These are phyloP conservation scores for Colletotrichum tropicicola DNA, from an alignment of 2,329 filamentous ascomycete genomes.

Conservation along the genomic window DNA sequence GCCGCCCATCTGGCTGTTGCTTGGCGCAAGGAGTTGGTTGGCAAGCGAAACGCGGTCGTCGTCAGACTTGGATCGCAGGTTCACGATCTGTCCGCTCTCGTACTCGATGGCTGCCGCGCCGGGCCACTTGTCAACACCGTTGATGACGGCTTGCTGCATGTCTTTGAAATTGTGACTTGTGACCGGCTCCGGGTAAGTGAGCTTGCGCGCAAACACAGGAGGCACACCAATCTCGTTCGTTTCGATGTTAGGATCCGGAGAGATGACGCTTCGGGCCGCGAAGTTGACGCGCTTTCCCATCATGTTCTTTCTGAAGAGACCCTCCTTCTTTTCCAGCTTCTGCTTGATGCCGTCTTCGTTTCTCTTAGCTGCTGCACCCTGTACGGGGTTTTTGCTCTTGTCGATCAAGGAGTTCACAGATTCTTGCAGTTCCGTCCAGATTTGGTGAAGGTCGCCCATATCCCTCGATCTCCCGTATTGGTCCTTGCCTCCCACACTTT, in stretches of 20 bases:
- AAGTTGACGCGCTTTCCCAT: constrained; percentile 99
- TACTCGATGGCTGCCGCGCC: constrained; percentile 95
- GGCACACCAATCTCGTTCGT: constrained; percentile 99
- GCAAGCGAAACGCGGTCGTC: constrained; percentile 91
- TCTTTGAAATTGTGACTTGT: constrained; percentile 98
- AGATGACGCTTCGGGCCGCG: constrained; percentile 96
- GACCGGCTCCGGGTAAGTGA: constrained; percentile 97
- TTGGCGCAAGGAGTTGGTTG: constrained; percentile 90
- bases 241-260: constrained; percentile 97
- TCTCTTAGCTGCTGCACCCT: constrained; percentile 78
- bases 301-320: constrained; percentile 98
- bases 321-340: constrained; percentile 97
- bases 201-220: constrained; percentile 94
- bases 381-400: constrained; percentile 83
- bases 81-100: constrained; percentile 91
- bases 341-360: constrained; percentile 97
- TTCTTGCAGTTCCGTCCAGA: constrained; percentile 87
- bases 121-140: constrained; percentile 92
- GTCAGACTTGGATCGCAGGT: constrained; percentile 83
- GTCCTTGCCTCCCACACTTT: constrained; percentile 38
- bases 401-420: constrained; percentile 93
- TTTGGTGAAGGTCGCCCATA: constrained; percentile 81
- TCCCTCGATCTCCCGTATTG: constrained; percentile 64
- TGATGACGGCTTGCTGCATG: constrained; percentile 94
- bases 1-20: constrained; percentile 76